A percentile compares a stretch with the other conserved stretches of the same genome.
Conservation (phyloP, 1,284 basidiomycete genomes). For the Meripilus lineatus region DNA sequence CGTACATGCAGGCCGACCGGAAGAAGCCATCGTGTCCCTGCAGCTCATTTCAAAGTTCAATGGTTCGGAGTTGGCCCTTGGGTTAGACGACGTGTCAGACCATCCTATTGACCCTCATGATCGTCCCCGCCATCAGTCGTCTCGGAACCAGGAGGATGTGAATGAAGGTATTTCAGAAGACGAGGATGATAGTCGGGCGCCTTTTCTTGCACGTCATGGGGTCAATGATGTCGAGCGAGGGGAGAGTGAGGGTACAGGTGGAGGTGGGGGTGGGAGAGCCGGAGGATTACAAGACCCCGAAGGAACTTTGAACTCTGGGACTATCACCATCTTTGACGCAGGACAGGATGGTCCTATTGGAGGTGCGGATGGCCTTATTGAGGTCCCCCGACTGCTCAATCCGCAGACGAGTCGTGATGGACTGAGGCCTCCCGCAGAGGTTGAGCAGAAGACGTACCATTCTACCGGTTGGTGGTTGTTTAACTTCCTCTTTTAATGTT, state of each 20-base stretch:
- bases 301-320: too few species aligned
- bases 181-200: slow-evolving; percentile 1
- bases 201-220: slow-evolving; percentile 2
- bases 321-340: slow-evolving; percentile 5
- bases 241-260: too few species aligned
- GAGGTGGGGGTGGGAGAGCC: too few species aligned
- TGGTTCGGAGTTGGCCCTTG: slow-evolving; percentile 62
- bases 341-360: not conserved
- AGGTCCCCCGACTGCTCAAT: slow-evolving; percentile 7
- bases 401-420: slow-evolving; percentile 16
- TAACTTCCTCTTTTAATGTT: too few species aligned
- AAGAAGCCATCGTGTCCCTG: slow-evolving; percentile 79
- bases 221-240: slow-evolving; percentile 2
- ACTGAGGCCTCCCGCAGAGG: slow-evolving; percentile 16
- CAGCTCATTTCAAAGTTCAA: slow-evolving; percentile 84
- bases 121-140: not conserved
- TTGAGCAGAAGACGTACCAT: slow-evolving; percentile 31
- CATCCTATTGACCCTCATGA: slow-evolving; percentile 14
- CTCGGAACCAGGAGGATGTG: not conserved
- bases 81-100: slow-evolving; percentile 71
- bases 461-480: slow-evolving; percentile 35
- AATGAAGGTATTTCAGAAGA: not conserved
- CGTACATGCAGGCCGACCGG: slow-evolving; percentile 75
- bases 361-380: not conserved
- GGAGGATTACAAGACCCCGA: too few species aligned